Evolutionary conservation across 768 basidiomycete species (phyloP), one percentile per base, ranked within the genome.

Genomic region (Mycena haematopus): DNA sequence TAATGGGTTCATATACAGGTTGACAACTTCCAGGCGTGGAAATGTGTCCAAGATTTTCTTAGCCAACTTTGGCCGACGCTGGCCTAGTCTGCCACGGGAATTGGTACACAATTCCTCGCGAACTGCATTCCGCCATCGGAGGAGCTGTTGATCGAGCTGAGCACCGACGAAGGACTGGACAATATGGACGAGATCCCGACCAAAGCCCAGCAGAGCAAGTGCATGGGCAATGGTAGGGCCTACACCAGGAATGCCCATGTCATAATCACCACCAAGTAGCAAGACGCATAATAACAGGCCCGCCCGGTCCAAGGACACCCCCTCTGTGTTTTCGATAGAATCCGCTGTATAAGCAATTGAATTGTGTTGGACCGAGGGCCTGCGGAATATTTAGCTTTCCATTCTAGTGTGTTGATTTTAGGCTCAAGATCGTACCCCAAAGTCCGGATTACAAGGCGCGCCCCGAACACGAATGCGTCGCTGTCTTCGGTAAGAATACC

Each of bases 401-500:
- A n/a, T n/a, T n/a, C n/a, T n/a, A n/a, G n/a, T n/a, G n/a, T n/a
- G n/a, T n/a, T n/a, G n/a, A n/a, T n/a, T n/a, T n/a, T n/a, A n/a
- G n/a, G n/a, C n/a, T n/a, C n/a, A n/a, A n/a, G n/a, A n/a, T n/a
- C n/a, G n/a, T n/a, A 47, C 46, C 46, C 46, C 46, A 47, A 14
- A 14, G 46, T 47, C 11, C 46, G 25, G 15, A 47, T 47, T 15
- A 47, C 25, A 3, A 13, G 11, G 4, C 17, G 46, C 3, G 46
- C 46, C 1, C 46, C 46, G 6, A 47, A 47, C 46, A 47, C 10
- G 6, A 47, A 47, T 3, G 44, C 44, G 19, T 57, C 45, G 38
- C 58, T 59, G 38, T 59, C 58, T 22, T 51, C 58, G 10, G 58
- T 59, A 17, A 59, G 4, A 9, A 59, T 38, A 9, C 35, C 36